Evolutionary conservation across 345 rosid genomes (phyloP).

Genomic region (Pistacia vera): DNA sequence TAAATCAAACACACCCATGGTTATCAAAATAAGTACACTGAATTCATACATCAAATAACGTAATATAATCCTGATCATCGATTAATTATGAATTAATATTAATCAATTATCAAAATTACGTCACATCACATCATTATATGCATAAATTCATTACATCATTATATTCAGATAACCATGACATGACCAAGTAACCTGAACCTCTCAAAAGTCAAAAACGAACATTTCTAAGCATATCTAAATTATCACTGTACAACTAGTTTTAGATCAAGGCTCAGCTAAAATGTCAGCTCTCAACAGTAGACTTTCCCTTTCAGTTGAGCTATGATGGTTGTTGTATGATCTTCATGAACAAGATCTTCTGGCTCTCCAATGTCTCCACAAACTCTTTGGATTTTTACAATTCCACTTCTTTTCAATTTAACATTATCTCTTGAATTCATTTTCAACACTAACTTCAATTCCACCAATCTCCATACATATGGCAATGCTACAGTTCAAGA

Average conservation of each 20-base stretch:
- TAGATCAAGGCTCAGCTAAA: neutral
- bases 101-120: no score
- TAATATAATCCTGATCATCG: no score
- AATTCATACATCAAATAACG: no score
- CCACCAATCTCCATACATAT: slow-evolving; percentile 24
- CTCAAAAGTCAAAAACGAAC: neutral
- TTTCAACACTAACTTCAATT: slow-evolving; percentile 38
- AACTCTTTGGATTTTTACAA: neutral
- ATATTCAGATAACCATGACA: neutral
- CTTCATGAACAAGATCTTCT: neutral
- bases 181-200: neutral
- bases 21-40: no score
- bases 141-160: no score
- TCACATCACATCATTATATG: no score
- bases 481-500: slow-evolving; percentile 46
- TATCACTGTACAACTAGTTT: neutral
- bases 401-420: neutral
- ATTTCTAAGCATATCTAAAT: neutral
- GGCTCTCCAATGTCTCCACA: neutral
- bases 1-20: no score
- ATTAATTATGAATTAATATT: no score
- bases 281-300: neutral
- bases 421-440: slow-evolving; percentile 23
- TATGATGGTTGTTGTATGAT: neutral
- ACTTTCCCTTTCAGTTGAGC: neutral